Percentiles rank a stretch among this genome's conserved stretches.
phyloP scores from a whole-genome alignment of 2,329 filamentous ascomycete genomes.

The Phoma sp. region DNA sequence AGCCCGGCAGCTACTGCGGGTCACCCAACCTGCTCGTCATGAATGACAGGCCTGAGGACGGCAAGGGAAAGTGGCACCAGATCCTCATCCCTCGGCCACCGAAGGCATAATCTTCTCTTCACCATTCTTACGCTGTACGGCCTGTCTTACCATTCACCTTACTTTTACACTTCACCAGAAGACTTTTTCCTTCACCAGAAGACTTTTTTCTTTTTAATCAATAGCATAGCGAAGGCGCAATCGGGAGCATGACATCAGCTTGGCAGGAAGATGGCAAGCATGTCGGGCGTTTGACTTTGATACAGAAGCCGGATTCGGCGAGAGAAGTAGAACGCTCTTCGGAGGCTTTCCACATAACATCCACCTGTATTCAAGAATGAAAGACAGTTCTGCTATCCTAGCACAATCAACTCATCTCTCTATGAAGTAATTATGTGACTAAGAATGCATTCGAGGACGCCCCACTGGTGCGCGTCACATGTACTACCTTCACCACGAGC shows the following conservation, averaged over 20 bases:
- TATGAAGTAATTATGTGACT: neutral
- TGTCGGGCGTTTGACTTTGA: conserved; percentile 7
- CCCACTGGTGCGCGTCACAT: neutral
- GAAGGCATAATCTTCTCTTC: conserved; percentile 11
- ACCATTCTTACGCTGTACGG: conserved; percentile 20
- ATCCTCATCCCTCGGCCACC: conserved; percentile 37
- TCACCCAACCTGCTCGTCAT: conserved; percentile 61
- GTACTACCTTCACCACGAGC: neutral
- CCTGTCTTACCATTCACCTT: conserved; percentile 7
- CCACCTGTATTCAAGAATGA: neutral
- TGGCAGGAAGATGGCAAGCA: conserved; percentile 1
- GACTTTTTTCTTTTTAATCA: conserved; percentile 9
- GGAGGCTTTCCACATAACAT: neutral
- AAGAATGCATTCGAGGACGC: neutral
- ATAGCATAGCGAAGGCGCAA: conserved; percentile 36
- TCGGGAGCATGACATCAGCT: conserved; percentile 17
- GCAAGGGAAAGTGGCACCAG: conserved; percentile 43
- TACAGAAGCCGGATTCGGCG: neutral
- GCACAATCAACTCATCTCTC: neutral
- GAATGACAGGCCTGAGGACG: conserved; percentile 44
- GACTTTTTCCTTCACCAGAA: neutral
- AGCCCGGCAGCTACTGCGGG: conserved; percentile 64
- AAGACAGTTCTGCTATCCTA: neutral
- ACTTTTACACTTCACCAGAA: neutral
- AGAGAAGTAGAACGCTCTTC: neutral